phyloP scores from a whole-genome alignment of 2,329 filamentous ascomycete genomes.

The Colletotrichum costaricense region DNA sequence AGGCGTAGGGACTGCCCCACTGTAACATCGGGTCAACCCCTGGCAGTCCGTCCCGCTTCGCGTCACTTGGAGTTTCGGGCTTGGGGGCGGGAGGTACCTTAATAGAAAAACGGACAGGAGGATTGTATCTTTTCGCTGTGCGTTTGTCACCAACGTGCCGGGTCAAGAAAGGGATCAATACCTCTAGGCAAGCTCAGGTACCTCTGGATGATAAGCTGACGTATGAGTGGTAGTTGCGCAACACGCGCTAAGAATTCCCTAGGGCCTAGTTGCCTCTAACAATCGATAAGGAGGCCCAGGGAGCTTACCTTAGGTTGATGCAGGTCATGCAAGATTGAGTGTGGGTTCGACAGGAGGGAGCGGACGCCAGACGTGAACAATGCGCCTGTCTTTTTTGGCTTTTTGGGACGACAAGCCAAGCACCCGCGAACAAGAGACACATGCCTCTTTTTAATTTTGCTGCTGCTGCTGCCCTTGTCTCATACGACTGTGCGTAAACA shows the following conservation, averaged over 20 bases:
- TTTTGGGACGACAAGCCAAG: slow-evolving; percentile 14
- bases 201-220: background rate
- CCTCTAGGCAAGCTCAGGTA: background rate
- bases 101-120: slow-evolving; percentile 11
- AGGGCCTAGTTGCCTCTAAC: background rate
- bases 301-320: slow-evolving; percentile 11
- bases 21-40: slow-evolving; percentile 22
- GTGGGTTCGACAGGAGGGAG: slow-evolving; percentile 15
- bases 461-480: background rate
- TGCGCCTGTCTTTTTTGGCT: slow-evolving; percentile 20
- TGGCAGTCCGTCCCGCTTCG: slow-evolving; percentile 32
- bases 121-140: background rate
- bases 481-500: slow-evolving; percentile 23
- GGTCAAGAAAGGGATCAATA: too few relatives aligned
- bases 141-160: too few relatives aligned
- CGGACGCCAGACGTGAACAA: slow-evolving; percentile 25
- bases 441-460: background rate
- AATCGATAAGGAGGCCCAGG: slow-evolving; percentile 26
- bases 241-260: slow-evolving; percentile 7
- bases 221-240: background rate
- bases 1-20: slow-evolving; percentile 14
- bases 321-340: slow-evolving; percentile 29
- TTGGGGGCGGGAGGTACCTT: slow-evolving; percentile 26
- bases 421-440: background rate
- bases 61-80: slow-evolving; percentile 35